Evolutionary conservation across 306 rosid species (phyloP).

Genomic region (Pyrus bretschneideri): DNA sequence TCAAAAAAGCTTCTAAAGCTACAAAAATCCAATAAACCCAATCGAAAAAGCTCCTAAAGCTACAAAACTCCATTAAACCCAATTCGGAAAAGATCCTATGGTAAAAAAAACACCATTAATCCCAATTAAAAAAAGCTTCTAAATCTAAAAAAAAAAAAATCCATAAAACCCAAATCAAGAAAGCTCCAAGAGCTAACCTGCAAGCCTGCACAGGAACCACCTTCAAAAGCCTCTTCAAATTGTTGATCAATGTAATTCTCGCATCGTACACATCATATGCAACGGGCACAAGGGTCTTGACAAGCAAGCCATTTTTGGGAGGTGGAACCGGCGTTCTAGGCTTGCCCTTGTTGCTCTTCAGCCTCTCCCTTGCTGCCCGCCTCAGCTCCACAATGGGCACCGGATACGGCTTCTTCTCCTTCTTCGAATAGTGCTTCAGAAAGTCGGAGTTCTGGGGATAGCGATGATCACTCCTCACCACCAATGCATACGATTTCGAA

Average conservation of each 20-base stretch:
- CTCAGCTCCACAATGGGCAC: conserved; percentile 75
- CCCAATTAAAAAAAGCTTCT: no score
- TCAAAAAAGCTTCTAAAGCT: background rate
- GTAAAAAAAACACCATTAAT: no score
- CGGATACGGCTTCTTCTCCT: conserved; percentile 90
- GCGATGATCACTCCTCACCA: conserved; percentile 32
- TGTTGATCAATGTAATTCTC: conserved; percentile 74
- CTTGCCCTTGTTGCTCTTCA: conserved; percentile 57
- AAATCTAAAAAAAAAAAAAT: no score
- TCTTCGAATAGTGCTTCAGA: conserved; percentile 58
- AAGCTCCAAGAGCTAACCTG: conserved; percentile 39
- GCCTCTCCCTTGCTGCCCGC: conserved; percentile 93
- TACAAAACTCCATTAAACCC: background rate
- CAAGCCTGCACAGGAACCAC: conserved; percentile 88
- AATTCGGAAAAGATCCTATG: no score
- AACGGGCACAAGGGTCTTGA: conserved; percentile 66
- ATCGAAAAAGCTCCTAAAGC: background rate
- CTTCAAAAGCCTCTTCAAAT: conserved; percentile 76
- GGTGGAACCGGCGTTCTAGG: conserved; percentile 60
- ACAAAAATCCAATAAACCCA: background rate
- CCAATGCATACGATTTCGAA: conserved; percentile 19
- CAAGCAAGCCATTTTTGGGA: conserved; percentile 77
- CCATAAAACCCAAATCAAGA: no score
- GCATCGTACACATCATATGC: conserved; percentile 74
- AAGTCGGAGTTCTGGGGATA: conserved; percentile 81